Evolutionary conservation across 441 rosid genomes (phyloP).

Genomic region (Gossypium davidsonii): DNA sequence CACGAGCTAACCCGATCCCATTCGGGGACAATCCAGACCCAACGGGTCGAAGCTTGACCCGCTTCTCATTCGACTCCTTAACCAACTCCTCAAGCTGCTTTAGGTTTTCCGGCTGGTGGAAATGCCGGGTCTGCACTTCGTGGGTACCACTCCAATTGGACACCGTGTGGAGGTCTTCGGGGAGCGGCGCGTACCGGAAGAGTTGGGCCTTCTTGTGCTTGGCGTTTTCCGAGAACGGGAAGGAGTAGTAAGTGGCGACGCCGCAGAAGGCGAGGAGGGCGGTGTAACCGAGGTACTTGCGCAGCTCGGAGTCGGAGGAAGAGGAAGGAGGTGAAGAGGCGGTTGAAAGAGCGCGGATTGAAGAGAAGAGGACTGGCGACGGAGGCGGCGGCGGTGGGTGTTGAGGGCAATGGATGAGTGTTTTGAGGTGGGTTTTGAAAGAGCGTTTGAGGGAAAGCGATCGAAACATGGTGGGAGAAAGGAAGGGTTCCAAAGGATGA

Average conservation of each 20-base stretch:
- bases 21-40: conserved; percentile 94
- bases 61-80: conserved; percentile 54
- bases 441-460: conserved; percentile 31
- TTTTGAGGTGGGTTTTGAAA: conserved; percentile 17
- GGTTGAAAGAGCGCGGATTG: conserved; percentile 33
- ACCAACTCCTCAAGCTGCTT: conserved; percentile 65
- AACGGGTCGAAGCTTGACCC: conserved; percentile 66
- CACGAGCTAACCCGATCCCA: conserved; percentile 81
- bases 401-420: conserved; percentile 16
- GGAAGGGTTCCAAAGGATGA: not conserved
- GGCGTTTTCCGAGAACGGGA: conserved; percentile 72
- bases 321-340: conserved; percentile 24
- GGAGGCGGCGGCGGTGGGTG: conserved; percentile 22
- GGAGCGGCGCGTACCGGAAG: conserved; percentile 88
- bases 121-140: conserved; percentile 86
- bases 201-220: conserved; percentile 87
- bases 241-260: conserved; percentile 82
- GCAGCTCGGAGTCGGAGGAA: conserved; percentile 58
- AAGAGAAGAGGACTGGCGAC: conserved; percentile 14
- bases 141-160: conserved; percentile 98
- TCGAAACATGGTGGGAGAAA: conserved; percentile 26
- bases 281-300: conserved; percentile 75
- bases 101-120: conserved; percentile 77
- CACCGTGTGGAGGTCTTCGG: conserved; percentile 87
- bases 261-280: conserved; percentile 72